phyloP scores from a whole-genome alignment of 495 filamentous ascomycete species.

The Xylaria palmicola region DNA sequence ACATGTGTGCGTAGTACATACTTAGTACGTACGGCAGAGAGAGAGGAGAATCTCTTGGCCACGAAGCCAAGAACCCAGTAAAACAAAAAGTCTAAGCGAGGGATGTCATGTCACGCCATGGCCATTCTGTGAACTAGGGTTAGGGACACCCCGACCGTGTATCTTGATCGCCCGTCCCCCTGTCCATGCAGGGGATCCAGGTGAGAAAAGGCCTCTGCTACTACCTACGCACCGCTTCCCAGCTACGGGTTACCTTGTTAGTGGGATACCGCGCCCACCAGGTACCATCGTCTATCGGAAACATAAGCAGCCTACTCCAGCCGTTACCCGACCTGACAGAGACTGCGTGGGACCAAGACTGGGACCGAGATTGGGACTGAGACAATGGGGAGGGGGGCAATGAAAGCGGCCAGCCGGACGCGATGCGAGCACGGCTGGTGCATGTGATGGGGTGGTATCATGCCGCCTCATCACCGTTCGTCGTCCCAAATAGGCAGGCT shows the following conservation, averaged over 20 bases:
- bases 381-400: no score
- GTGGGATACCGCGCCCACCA: no score
- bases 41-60: neutral
- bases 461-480: neutral
- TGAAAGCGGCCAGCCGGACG: no score
- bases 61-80: neutral
- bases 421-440: neutral
- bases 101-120: neutral
- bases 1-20: neutral
- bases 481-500: conserved; percentile 5
- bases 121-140: neutral
- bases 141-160: neutral
- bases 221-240: no score
- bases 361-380: no score
- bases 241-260: no score
- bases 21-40: neutral
- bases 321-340: neutral
- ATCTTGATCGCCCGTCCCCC: no score
- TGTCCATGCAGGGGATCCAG: no score
- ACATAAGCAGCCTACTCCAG: neutral
- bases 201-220: no score
- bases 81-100: conserved; percentile 2
- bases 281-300: conserved; percentile 2
- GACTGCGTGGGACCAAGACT: no score
- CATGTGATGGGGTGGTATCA: conserved; percentile 4